Conservation (phyloP, 148 eudicot genomes). For the Amaranthus palmeri region DNA sequence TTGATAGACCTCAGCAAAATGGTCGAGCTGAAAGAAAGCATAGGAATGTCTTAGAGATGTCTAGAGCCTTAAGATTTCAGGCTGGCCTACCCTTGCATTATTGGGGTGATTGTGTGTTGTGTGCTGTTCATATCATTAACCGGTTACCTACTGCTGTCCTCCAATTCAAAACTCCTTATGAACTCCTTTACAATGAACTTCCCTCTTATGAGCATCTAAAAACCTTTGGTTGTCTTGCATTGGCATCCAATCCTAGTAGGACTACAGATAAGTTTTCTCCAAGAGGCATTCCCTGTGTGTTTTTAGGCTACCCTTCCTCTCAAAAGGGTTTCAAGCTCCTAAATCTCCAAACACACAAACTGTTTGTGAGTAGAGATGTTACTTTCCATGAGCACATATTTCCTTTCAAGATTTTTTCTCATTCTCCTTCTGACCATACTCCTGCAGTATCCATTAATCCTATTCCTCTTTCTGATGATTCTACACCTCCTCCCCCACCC, state of each 20-base stretch:
- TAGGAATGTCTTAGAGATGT: not conserved
- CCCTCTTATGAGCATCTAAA: not conserved
- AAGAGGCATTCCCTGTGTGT: not conserved
- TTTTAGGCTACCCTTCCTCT: not conserved
- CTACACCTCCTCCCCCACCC: no score
- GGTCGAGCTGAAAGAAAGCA: not conserved
- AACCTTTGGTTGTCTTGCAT: not conserved
- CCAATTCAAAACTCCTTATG: not conserved
- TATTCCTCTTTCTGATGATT: no score
- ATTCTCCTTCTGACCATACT: not conserved
- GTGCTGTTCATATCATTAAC: not conserved
- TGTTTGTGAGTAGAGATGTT: not conserved
- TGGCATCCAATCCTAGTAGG: not conserved
- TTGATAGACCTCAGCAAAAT: constrained; percentile 5
- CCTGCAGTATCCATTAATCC: not conserved
- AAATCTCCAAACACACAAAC: not conserved
- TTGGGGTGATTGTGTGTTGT: not conserved
- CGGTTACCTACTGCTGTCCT: not conserved
- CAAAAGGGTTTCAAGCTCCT: not conserved
- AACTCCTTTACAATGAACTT: not conserved
- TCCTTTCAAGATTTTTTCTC: not conserved
- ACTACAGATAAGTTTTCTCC: not conserved
- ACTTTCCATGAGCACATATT: not conserved
- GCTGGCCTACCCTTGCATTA: not conserved
- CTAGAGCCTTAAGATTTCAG: not conserved